Evolutionary conservation across 1,139 yeast species (phyloP), one percentile per base, ranked within the genome.

Genomic region (Suzukiozyma palmioleophila): DNA sequence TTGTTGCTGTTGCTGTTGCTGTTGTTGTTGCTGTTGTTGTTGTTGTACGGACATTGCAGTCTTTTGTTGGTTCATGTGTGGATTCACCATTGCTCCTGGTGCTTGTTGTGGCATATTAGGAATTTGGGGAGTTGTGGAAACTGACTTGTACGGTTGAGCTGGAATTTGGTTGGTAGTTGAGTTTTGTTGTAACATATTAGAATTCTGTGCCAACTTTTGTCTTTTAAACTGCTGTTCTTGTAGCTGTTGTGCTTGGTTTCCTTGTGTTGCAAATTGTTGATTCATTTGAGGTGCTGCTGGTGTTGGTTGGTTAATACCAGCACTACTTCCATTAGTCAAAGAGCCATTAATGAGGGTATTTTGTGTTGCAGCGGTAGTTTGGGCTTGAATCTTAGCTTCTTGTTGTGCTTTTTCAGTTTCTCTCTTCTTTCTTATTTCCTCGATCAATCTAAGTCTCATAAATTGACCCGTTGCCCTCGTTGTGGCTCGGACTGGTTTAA

Each of bases 371-470:
- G 50, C 43, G 29, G 39, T 62, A 2, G 66, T 61, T 26, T 53
- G 64, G 15, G 51, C 58, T 35, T 59, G 64, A 32, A 50, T 63
- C 41, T 47, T 66, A 35, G 66, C 73, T 39, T 69, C 75, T 38
- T 67, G 70, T 46, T 65, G 72, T 2, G 62, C 64, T 46, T 68
- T 69, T 39, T 70, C 75, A 3, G 69, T 60, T 45, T 69, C 75
- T 48, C 68, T 65, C 44, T 71, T 54, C 43, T 71, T 71, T 25
- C 77, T 53, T 21, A 71, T 70, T 45, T 71, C 76, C 45, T 72
- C 77, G 41, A 72, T 69, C 43, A 70, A 66, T 25, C 77, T 51
- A 33, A 72, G 57, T 42, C 77, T 62, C 76, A 71, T 69, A 45
- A 72, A 72, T 49, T 71, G 76, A 26, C 72, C 73, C 4, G 71